Evolutionary conservation across 2,329 filamentous ascomycete species (phyloP).

Genomic region (Aspergillus amoenus): DNA sequence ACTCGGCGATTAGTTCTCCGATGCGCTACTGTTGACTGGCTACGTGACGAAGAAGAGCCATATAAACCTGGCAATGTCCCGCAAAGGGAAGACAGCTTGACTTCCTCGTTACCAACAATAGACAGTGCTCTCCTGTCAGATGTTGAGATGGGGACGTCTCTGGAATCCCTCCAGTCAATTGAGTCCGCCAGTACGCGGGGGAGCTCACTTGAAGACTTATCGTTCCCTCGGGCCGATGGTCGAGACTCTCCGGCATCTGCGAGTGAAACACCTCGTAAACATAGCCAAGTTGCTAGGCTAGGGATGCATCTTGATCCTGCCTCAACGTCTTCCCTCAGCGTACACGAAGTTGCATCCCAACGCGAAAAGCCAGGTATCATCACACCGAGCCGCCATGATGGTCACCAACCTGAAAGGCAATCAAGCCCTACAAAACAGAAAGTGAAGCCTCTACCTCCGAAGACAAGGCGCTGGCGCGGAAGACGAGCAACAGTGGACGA

Average conservation of each 20-base stretch:
- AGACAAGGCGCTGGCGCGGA: slow-evolving; percentile 44
- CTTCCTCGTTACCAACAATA: slow-evolving; percentile 9
- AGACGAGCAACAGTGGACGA: slow-evolving; percentile 34
- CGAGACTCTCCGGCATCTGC: slow-evolving; percentile 26
- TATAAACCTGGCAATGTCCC: not conserved
- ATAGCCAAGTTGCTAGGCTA: slow-evolving; percentile 40
- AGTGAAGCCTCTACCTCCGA: slow-evolving; percentile 43
- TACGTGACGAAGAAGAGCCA: slow-evolving; percentile 35
- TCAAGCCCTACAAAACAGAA: slow-evolving; percentile 25
- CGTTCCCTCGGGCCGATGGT: slow-evolving; percentile 34
- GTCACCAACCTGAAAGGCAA: slow-evolving; percentile 18
- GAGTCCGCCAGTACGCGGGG: slow-evolving; percentile 28
- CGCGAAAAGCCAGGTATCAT: slow-evolving; percentile 80
- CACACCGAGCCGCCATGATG: slow-evolving; percentile 66
- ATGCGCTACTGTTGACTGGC: slow-evolving; percentile 49
- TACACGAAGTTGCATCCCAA: slow-evolving; percentile 74
- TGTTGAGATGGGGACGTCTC: slow-evolving; percentile 22
- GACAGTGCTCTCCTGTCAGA: slow-evolving; percentile 11
- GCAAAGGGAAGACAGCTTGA: slow-evolving; percentile 12
- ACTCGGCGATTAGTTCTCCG: slow-evolving; percentile 48
- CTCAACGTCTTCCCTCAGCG: slow-evolving; percentile 71
- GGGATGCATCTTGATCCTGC: slow-evolving; percentile 71
- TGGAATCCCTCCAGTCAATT: slow-evolving; percentile 40
- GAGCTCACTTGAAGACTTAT: slow-evolving; percentile 49
- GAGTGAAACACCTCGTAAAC: slow-evolving; percentile 23